A percentile compares a stretch with the other conserved stretches of the same genome.
Conservation (phyloP, 1,284 basidiomycete genomes). For the Ustilago crameri region DNA sequence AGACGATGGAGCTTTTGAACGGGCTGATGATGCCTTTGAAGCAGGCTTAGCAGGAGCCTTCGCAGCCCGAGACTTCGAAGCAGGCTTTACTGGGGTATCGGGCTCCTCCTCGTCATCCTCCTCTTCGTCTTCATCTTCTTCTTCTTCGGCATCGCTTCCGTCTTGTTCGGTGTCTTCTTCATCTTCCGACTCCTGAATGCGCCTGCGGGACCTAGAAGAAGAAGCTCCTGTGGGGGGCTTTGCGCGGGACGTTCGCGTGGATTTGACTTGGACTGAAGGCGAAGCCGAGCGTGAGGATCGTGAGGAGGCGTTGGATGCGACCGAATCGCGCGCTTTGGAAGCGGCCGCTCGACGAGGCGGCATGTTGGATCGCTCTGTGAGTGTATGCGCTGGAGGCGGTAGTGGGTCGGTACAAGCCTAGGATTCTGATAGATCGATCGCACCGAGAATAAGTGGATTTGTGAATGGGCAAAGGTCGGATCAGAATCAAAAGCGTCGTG, state of each 20-base stretch:
- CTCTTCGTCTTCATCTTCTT: constrained; percentile 21
- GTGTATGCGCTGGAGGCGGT: constrained; percentile 1
- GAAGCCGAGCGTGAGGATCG: constrained; percentile 19
- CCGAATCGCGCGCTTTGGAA: constrained; percentile 41
- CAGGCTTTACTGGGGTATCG: constrained; percentile 33
- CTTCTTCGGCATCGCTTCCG: constrained; percentile 18
- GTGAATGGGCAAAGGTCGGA: too few species aligned
- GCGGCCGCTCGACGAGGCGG: constrained; percentile 44
- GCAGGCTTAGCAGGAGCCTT: constrained; percentile 10
- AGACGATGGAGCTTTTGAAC: constrained; percentile 10
- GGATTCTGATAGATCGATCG: too few species aligned
- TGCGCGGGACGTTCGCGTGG: constrained; percentile 20
- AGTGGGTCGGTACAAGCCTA: too few species aligned
- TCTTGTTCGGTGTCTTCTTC: constrained; percentile 29
- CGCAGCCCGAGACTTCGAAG: constrained; percentile 20
- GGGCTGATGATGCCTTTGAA: constrained; percentile 18
- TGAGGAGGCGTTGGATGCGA: constrained; percentile 28
- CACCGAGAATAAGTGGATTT: too few species aligned
- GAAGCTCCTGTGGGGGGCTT: constrained; percentile 15
- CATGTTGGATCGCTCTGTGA: neutral
- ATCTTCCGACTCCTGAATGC: constrained; percentile 37
- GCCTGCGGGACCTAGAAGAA: constrained; percentile 30
- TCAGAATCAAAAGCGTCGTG: too few species aligned
- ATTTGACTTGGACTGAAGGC: constrained; percentile 13
- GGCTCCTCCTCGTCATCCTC: constrained; percentile 19